These are phyloP conservation scores for Stephanodiscus triporus DNA, from an alignment of 108 stramenopile species.

Conservation along the genomic window DNA sequence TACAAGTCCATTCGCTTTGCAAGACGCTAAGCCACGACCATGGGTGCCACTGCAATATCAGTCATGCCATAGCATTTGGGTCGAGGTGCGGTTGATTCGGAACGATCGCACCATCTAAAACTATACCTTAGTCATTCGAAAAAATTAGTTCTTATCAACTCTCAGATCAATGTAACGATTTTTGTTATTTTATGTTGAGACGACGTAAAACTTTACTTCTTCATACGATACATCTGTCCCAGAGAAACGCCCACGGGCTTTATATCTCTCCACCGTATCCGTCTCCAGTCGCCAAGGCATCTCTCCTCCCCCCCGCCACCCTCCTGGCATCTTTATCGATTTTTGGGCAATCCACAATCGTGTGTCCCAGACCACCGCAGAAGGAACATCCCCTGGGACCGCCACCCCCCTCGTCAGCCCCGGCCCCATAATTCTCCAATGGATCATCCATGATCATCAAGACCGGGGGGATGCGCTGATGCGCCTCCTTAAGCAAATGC, in stretches of 20 bases:
- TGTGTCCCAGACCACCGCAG: slow-evolving; percentile 99
- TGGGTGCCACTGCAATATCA: too few relatives aligned
- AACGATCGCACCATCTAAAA: too few relatives aligned
- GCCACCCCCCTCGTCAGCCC: slow-evolving; percentile 49
- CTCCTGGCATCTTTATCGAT: slow-evolving; percentile 97
- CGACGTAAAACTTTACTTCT: too few relatives aligned
- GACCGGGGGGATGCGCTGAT: slow-evolving; percentile 98
- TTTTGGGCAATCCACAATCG: slow-evolving; percentile 98
- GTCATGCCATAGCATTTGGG: too few relatives aligned
- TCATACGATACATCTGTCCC: not conserved
- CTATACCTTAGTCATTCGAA: too few relatives aligned
- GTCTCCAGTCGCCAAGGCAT: slow-evolving; percentile 89
- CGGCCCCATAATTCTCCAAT: slow-evolving; percentile 52
- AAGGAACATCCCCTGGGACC: slow-evolving; percentile 95
- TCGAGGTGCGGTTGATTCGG: too few relatives aligned
- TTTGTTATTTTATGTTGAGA: too few relatives aligned
- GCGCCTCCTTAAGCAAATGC: slow-evolving; percentile 96
- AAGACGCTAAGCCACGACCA: too few relatives aligned
- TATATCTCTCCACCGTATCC: slow-evolving; percentile 91
- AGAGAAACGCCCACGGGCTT: not conserved
- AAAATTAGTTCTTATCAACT: too few relatives aligned
- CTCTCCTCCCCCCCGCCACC: slow-evolving; percentile 89
- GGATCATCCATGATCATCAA: slow-evolving; percentile 98
- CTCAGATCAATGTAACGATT: too few relatives aligned
- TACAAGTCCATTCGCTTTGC: too few relatives aligned